These are phyloP conservation scores for Penicillium coffeae DNA, from an alignment of 495 filamentous ascomycete genomes.

Conservation along the genomic window DNA sequence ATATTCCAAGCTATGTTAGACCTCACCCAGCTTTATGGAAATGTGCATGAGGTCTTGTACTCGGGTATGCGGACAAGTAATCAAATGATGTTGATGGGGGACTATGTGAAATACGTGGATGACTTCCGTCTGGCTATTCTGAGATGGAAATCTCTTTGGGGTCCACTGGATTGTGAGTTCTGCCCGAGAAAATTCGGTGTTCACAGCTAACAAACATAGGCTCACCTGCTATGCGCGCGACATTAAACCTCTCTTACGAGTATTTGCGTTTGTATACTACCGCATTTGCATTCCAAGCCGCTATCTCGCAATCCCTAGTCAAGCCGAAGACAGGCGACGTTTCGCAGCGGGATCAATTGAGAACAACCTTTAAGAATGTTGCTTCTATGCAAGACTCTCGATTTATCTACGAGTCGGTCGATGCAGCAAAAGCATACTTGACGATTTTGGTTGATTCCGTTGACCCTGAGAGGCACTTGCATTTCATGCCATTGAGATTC, in stretches of 20 bases:
- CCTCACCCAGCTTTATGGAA: constrained; percentile 62
- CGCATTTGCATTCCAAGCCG: constrained; percentile 64
- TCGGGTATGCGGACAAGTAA: constrained; percentile 61
- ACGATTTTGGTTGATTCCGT: constrained; percentile 53
- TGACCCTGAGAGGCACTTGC: constrained; percentile 51
- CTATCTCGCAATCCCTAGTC: constrained; percentile 55
- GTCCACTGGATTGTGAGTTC: constrained; percentile 49
- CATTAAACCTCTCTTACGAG: constrained; percentile 58
- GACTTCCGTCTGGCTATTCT: constrained; percentile 60
- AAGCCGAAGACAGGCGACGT: constrained; percentile 35
- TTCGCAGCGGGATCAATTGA: constrained; percentile 41
- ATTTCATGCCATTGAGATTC: constrained; percentile 58
- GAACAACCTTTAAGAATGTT: constrained; percentile 48
- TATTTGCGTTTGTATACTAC: constrained; percentile 63
- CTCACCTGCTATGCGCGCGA: constrained; percentile 54
- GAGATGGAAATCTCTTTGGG: constrained; percentile 62
- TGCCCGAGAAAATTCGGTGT: background rate
- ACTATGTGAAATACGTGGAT: constrained; percentile 65
- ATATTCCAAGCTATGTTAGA: constrained; percentile 63
- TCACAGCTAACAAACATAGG: constrained; percentile 24
- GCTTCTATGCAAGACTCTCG: constrained; percentile 57
- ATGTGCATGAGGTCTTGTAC: constrained; percentile 64
- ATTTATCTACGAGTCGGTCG: constrained; percentile 61
- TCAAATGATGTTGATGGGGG: constrained; percentile 60
- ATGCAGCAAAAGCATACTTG: constrained; percentile 57